Evolutionary conservation across 371 early-diverging fungal species (phyloP).

Genomic region (Smittium culicis): DNA sequence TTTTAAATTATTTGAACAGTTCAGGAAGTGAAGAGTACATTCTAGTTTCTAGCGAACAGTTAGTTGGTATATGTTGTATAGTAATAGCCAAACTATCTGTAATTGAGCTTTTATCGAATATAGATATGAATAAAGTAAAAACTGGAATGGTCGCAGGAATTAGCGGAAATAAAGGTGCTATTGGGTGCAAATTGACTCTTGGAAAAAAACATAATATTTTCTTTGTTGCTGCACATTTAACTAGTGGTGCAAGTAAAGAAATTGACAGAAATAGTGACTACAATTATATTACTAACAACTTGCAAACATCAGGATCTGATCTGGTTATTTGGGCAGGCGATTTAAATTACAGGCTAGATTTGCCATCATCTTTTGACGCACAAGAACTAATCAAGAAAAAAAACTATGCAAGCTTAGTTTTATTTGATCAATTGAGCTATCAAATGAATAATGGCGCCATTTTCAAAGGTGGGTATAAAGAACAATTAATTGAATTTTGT

Average conservation of each 20-base stretch:
- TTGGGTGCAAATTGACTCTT: slow-evolving; percentile 69
- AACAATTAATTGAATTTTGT: slow-evolving; percentile 59
- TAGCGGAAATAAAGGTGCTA: slow-evolving; percentile 80
- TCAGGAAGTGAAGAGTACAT: slow-evolving; percentile 42
- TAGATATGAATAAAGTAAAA: slow-evolving; percentile 73
- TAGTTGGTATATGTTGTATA: slow-evolving; percentile 76
- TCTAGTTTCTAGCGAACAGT: slow-evolving; percentile 62
- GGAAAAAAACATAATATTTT: slow-evolving; percentile 65
- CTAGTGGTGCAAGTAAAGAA: slow-evolving; percentile 68
- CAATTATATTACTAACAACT: not conserved
- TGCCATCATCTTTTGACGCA: slow-evolving; percentile 40
- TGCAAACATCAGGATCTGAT: not conserved
- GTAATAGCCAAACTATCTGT: slow-evolving; percentile 57
- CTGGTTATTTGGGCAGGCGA: slow-evolving; percentile 50
- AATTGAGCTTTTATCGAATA: slow-evolving; percentile 58
- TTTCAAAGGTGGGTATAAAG: slow-evolving; percentile 46
- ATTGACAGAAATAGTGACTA: slow-evolving; percentile 66
- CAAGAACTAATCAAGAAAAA: slow-evolving; percentile 11
- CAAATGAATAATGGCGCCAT: slow-evolving; percentile 46
- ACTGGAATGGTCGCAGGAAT: slow-evolving; percentile 68
- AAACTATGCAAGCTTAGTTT: slow-evolving; percentile 22
- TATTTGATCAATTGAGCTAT: slow-evolving; percentile 45
- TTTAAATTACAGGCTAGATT: slow-evolving; percentile 74
- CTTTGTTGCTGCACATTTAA: slow-evolving; percentile 84
- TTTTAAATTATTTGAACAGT: slow-evolving; percentile 43